Percentiles rank a stretch among this genome's conserved stretches.
phyloP scores from a whole-genome alignment of 169 alveolate species.

The Plasmodium gonderi region DNA sequence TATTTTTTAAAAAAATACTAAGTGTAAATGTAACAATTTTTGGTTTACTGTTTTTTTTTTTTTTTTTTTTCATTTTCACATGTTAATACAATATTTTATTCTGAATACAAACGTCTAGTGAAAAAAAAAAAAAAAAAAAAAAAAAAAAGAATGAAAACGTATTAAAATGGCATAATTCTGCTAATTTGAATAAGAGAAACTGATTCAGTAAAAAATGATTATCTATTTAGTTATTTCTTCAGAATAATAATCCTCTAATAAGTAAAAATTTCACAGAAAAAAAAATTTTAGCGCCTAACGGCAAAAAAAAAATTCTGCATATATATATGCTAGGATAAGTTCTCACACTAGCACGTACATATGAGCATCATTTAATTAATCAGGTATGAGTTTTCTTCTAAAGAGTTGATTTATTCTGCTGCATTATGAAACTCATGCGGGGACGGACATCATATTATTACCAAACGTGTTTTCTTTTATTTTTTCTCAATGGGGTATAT shows the following conservation, averaged over 20 bases:
- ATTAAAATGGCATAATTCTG: neutral
- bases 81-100: neutral
- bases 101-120: neutral
- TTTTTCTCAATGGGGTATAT: too few relatives aligned
- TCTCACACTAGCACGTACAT: neutral
- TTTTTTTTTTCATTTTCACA: neutral
- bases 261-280: neutral
- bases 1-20: too few relatives aligned
- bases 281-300: neutral
- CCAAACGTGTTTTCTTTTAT: too few relatives aligned
- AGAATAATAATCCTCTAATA: neutral
- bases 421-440: neutral
- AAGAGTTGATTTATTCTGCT: neutral
- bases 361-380: neutral
- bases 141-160: neutral
- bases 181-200: neutral
- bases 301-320: constrained; percentile 10
- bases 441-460: neutral
- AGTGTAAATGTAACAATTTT: neutral
- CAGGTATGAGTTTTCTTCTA: neutral
- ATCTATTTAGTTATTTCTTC: neutral
- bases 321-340: neutral
- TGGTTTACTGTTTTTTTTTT: neutral
- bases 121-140: neutral
- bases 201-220: neutral